A percentile compares a stretch with the other conserved stretches of the same genome.
Evolutionary conservation across 305 asterid species (phyloP).

Genomic region (Fraxinus dipetala): DNA sequence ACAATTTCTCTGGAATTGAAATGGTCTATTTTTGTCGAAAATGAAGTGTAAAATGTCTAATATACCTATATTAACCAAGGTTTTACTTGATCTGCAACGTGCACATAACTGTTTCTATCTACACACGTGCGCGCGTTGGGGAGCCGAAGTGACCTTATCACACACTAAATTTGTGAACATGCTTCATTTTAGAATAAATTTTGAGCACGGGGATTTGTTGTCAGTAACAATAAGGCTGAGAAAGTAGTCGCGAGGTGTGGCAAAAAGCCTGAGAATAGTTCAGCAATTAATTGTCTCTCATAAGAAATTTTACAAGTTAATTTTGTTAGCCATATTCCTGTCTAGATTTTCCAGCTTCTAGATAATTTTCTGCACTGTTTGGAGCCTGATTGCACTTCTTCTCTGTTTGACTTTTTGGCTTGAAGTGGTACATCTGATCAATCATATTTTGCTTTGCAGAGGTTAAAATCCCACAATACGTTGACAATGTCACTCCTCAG

Average conservation of each 20-base stretch:
- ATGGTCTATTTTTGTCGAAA: not conserved
- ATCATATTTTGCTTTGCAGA: conserved; percentile 40
- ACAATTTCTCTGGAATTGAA: not conserved
- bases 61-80: not conserved
- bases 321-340: not conserved
- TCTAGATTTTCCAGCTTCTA: not conserved
- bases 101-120: not conserved
- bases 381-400: not conserved
- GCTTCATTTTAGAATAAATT: not conserved
- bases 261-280: not conserved
- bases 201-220: not conserved
- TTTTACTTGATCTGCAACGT: not conserved
- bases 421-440: not conserved
- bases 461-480: conserved; percentile 77
- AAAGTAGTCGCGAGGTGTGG: not conserved
- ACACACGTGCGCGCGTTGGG: not conserved
- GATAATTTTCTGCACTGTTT: not conserved
- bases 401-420: not conserved
- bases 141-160: not conserved
- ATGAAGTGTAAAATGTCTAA: not conserved
- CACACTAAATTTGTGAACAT: not conserved
- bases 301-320: not conserved
- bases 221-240: not conserved
- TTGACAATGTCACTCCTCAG: conserved; percentile 85
- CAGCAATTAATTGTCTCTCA: not conserved